Conservation (phyloP, 2,329 filamentous ascomycete genomes). For the Aspergillus chevalieri region DNA sequence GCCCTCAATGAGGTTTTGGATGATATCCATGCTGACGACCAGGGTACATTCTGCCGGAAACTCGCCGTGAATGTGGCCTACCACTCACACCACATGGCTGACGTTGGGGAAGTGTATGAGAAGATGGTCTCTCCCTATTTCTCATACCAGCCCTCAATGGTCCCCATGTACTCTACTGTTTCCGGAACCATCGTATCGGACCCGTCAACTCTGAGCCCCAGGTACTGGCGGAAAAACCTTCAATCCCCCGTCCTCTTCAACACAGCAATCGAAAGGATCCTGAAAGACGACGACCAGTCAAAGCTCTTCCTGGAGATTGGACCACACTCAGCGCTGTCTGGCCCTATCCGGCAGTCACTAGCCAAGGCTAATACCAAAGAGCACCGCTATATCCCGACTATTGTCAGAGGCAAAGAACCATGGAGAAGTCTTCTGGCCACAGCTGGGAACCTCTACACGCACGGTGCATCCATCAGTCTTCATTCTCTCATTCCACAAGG, state of each 20-base stretch:
- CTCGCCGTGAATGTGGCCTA: not conserved
- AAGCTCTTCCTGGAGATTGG: conserved; percentile 26
- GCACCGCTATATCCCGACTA: conserved; percentile 4
- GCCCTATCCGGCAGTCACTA: conserved; percentile 16
- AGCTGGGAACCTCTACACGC: conserved; percentile 6
- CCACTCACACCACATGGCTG: conserved; percentile 9
- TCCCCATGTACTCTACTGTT: conserved; percentile 4
- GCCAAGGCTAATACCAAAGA: conserved; percentile 1
- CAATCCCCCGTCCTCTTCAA: conserved; percentile 16
- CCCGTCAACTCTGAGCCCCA: not conserved
- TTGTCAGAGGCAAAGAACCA: conserved; percentile 1
- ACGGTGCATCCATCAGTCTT: conserved; percentile 2
- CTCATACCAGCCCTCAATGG: conserved; percentile 1
- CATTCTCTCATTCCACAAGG: not conserved
- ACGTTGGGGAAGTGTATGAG: conserved; percentile 4
- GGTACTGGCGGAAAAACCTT: conserved; percentile 14
- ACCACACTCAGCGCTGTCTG: conserved; percentile 19
- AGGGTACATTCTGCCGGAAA: conserved; percentile 1
- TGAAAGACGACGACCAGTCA: conserved; percentile 1
- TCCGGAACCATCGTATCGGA: not conserved
- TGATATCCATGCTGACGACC: conserved; percentile 1
- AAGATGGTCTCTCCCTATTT: conserved; percentile 1
- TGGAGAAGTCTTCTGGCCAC: conserved; percentile 6
- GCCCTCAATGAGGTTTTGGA: not conserved
- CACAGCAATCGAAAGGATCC: conserved; percentile 5